Conservation (phyloP, 306 rosid genomes). For the Medicago ruthenica region DNA sequence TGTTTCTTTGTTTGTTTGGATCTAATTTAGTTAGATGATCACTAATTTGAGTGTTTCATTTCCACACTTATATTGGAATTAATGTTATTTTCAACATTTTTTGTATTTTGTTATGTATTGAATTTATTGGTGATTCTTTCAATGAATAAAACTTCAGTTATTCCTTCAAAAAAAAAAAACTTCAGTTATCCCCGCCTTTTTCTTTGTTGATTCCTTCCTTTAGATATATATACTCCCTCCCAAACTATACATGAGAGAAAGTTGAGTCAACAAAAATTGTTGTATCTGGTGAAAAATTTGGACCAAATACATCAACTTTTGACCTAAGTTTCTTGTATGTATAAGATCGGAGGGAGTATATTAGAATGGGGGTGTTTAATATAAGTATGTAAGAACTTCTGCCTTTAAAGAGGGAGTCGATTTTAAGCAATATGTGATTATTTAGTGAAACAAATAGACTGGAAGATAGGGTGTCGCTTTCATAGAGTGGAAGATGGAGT, state of each 20-base stretch:
- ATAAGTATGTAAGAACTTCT: background rate
- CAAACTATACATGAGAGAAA: too few species aligned
- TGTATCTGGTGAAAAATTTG: too few species aligned
- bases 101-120: conserved; percentile 15
- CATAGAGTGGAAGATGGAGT: too few species aligned
- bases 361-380: background rate
- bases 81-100: background rate
- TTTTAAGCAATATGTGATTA: conserved; percentile 14
- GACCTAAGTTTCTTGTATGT: too few species aligned
- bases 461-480: conserved; percentile 27
- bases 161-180: background rate
- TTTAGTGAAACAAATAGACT: conserved; percentile 19
- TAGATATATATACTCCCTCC: background rate
- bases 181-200: background rate
- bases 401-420: background rate
- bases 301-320: too few species aligned
- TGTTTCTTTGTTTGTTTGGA: background rate
- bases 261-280: too few species aligned
- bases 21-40: conserved; percentile 29
- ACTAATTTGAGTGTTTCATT: background rate
- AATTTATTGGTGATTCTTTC: conserved; percentile 11
- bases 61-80: conserved; percentile 9
- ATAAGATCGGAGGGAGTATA: background rate
- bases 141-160: conserved; percentile 10
- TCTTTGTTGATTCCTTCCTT: conserved; percentile 2